Base-by-base conservation (phyloP, 441 rosid species). In the Adansonia grandidieri region DNA sequence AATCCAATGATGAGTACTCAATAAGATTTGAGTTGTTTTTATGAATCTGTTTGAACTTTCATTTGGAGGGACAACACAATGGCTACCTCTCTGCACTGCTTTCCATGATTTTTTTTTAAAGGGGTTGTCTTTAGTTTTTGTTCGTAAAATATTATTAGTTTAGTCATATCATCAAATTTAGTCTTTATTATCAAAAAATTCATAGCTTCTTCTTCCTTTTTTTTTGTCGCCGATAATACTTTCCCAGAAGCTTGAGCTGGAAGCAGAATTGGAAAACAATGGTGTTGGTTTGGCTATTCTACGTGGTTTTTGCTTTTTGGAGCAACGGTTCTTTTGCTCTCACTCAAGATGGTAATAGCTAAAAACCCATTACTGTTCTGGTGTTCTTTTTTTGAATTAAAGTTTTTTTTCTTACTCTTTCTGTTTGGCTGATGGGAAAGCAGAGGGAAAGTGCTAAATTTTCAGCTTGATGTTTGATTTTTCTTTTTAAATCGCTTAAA, bases 271-370 rank as follows among this genome's bases (percentile, higher is more conserved):
- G 54, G 66, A 60, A 82, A 79, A 84, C 83, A 86, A 76, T 77
- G 76, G 24, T 71, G 2, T 53, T 81, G 76, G 53, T 79, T 84
- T 88, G 77, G 65, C 80, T 80, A 20, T 77, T 80, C 70, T 78
- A 80, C 42, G 76, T 79, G 53, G 44, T 87, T 78, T 79, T 71
- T 67, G 70, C 80, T 6, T 85, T 90, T 73, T 76, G 87, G 77
- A 78, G 79, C 78, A 63, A 69, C 70, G 64, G 75, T 71, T 78
- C 84, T 20, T 67, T 80, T 75, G 88, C 91, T 79, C 88, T 91
- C 77, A 81, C 83, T 75, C 87, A 86, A 81, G 96, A 91, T 80
- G 96, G 96, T 91, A 86, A 66, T 45, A 48, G 2, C 73, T 89
- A 82, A 80, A 56, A 5, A 32, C 70, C 54, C 56, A 15, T 6